Percentiles rank a stretch among this genome's conserved stretches.
Conservation (phyloP, 257 asterid genomes). For the Mentha longifolia region DNA sequence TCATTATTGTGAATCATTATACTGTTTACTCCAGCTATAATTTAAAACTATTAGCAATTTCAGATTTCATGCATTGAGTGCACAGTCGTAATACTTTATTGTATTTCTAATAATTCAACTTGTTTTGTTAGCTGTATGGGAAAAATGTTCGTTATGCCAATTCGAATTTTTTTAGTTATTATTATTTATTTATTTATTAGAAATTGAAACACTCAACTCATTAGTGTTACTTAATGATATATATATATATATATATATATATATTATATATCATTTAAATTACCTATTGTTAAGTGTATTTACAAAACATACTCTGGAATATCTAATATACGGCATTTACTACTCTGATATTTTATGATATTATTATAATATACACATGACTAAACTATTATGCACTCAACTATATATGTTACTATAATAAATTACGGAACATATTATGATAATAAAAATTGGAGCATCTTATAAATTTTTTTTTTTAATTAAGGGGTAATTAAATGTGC, state of each 20-base stretch:
- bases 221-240: too few relatives aligned
- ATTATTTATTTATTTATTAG: too few relatives aligned
- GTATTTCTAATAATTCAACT: background rate
- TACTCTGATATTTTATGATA: too few relatives aligned
- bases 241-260: too few relatives aligned
- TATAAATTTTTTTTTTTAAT: background rate
- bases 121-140: background rate
- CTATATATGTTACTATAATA: background rate
- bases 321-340: too few relatives aligned
- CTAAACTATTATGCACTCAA: too few relatives aligned
- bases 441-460: background rate
- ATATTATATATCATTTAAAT: too few relatives aligned
- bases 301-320: too few relatives aligned
- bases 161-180: background rate
- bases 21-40: slow-evolving; percentile 7
- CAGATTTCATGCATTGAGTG: slow-evolving; percentile 9
- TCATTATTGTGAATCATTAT: background rate
- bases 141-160: too few relatives aligned
- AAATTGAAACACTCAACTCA: too few relatives aligned
- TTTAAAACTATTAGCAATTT: background rate
- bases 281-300: too few relatives aligned
- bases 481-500: slow-evolving; percentile 12
- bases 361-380: too few relatives aligned
- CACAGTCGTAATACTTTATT: slow-evolving; percentile 10
- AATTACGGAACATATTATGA: background rate